phyloP scores from a whole-genome alignment of 2,329 filamentous ascomycete genomes.

The Gaeumannomyces tritici region DNA sequence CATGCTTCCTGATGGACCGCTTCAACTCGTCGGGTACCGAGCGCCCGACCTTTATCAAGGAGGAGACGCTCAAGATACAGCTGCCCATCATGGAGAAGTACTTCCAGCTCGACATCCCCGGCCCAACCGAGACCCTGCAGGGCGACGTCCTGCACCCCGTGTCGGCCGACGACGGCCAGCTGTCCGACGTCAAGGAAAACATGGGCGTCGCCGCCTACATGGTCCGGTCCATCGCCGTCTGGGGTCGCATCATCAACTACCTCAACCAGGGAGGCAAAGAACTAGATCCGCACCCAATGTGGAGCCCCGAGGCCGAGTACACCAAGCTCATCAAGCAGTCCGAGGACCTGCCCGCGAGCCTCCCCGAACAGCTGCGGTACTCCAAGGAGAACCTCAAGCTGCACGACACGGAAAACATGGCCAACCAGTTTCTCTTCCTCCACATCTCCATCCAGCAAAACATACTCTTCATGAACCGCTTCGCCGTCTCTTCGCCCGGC shows the following conservation, averaged over 20 bases:
- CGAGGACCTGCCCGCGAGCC: conserved; percentile 55
- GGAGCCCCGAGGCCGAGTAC: conserved; percentile 74
- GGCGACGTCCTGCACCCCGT: conserved; percentile 58
- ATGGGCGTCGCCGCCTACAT: conserved; percentile 94
- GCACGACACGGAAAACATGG: conserved; percentile 75
- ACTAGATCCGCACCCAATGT: conserved; percentile 66
- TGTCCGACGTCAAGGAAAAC: conserved; percentile 62
- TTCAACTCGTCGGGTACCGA: conserved; percentile 96
- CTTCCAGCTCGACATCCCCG: conserved; percentile 86
- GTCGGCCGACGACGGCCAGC: conserved; percentile 51
- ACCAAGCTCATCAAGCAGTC: conserved; percentile 59
- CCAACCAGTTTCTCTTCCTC: conserved; percentile 85
- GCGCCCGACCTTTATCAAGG: conserved; percentile 80
- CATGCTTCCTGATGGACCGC: conserved; percentile 93
- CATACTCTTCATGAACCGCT: conserved; percentile 80
- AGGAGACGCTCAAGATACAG: conserved; percentile 82
- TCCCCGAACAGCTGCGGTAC: conserved; percentile 67
- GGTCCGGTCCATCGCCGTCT: conserved; percentile 74
- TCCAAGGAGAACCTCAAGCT: conserved; percentile 72
- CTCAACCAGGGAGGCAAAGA: conserved; percentile 84
- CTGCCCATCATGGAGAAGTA: conserved; percentile 83
- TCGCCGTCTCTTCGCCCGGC: conserved; percentile 65
- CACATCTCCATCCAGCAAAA: conserved; percentile 88
- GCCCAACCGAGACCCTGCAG: conserved; percentile 72
- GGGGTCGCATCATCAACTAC: conserved; percentile 84